phyloP scores from a whole-genome alignment of 257 asterid species.

The Haberlea rhodopensis region DNA sequence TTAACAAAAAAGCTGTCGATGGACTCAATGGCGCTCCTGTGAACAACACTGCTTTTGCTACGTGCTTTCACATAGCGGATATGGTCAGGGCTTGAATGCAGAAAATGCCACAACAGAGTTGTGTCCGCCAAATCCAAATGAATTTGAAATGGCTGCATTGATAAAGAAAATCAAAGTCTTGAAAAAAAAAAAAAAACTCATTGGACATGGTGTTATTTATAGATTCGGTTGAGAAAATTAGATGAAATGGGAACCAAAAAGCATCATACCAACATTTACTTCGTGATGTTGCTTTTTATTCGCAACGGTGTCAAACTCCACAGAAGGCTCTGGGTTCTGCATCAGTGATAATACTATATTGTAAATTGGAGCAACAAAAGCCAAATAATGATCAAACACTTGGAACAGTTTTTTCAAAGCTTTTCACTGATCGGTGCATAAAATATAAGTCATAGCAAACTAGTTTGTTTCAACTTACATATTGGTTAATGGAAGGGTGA shows the following conservation, averaged over 20 bases:
- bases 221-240: conserved; percentile 9
- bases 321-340: conserved; percentile 87
- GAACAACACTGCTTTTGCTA: conserved; percentile 21
- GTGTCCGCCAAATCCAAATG: conserved; percentile 87
- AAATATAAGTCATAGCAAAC: background rate
- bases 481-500: conserved; percentile 87
- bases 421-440: background rate
- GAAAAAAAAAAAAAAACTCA: background rate
- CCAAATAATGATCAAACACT: background rate
- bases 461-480: conserved; percentile 40
- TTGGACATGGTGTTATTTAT: background rate
- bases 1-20: conserved; percentile 7
- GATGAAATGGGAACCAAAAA: background rate
- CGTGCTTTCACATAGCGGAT: background rate
- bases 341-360: conserved; percentile 11
- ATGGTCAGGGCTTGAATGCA: conserved; percentile 68
- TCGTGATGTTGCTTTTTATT: conserved; percentile 78
- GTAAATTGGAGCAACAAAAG: background rate
- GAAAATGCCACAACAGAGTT: conserved; percentile 73
- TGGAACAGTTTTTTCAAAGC: background rate
- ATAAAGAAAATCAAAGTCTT: background rate
- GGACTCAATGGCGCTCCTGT: background rate
- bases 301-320: conserved; percentile 80
- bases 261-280: conserved; percentile 69
- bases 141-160: conserved; percentile 73